These are phyloP conservation scores for Fusarium citri DNA, from an alignment of 2,329 filamentous ascomycete species.

Conservation along the genomic window DNA sequence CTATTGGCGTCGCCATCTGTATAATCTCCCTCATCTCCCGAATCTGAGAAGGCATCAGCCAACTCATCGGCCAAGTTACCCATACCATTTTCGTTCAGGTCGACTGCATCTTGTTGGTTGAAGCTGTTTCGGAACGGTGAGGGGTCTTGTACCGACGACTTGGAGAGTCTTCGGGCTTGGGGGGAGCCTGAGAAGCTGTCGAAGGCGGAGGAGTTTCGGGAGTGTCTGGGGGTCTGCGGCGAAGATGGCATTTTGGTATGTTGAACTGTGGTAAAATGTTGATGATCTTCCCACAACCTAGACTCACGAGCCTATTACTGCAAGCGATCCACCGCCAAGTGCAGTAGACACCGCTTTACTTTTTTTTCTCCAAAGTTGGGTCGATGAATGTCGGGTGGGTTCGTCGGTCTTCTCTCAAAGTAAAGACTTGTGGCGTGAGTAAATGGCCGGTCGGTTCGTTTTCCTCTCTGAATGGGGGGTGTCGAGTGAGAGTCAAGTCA, in stretches of 20 bases:
- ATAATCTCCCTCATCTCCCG: slow-evolving; percentile 69
- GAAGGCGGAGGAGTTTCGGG: slow-evolving; percentile 67
- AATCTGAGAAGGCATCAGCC: slow-evolving; percentile 77
- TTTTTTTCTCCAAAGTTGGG: background rate
- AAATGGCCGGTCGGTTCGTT: slow-evolving; percentile 21
- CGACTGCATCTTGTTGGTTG: slow-evolving; percentile 61
- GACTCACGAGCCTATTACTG: slow-evolving; percentile 28
- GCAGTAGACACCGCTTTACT: slow-evolving; percentile 12
- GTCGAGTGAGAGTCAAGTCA: slow-evolving; percentile 39
- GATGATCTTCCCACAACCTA: slow-evolving; percentile 26
- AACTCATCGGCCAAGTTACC: slow-evolving; percentile 86
- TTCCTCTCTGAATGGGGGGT: slow-evolving; percentile 36
- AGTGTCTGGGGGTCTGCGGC: slow-evolving; percentile 69
- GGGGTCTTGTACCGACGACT: slow-evolving; percentile 63
- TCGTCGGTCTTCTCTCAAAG: background rate
- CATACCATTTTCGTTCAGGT: slow-evolving; percentile 68
- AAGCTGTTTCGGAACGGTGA: slow-evolving; percentile 61
- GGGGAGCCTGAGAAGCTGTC: slow-evolving; percentile 62
- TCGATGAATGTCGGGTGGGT: background rate
- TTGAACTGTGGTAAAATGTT: slow-evolving; percentile 12
- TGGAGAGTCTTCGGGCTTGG: slow-evolving; percentile 61
- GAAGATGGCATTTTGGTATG: slow-evolving; percentile 52
- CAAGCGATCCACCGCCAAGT: slow-evolving; percentile 31
- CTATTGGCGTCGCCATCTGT: slow-evolving; percentile 55
- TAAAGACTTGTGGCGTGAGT: slow-evolving; percentile 15